Base-by-base conservation (phyloP, 202 grass and related monocot genomes). In the Digitaria exilis region DNA sequence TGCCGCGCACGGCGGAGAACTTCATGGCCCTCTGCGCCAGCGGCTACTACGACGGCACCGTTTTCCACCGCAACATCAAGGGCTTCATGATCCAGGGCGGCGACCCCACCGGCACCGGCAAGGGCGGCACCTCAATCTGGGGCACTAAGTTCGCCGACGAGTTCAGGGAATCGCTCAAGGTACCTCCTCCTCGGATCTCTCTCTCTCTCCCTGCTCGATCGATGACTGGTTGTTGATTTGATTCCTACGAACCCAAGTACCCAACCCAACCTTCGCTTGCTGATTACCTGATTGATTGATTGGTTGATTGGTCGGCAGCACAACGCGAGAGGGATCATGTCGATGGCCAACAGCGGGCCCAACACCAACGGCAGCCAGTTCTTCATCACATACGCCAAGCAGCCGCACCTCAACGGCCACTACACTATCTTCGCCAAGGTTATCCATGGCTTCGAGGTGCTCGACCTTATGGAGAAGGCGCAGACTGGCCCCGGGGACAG, bases 61-160 rank as follows among this genome's bases (percentile, higher is more conserved):
- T 98, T 35, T 98, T 96, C 84, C 96, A 98, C 77, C 86, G 93
- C 79, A 98, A 96, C 82, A 98, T 98, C 69, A 98, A 98, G 84
- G 96, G 96, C 46, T 96, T 98, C 93, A 98, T 98, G 93, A 93
- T 98, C 78, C 96, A 96, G 84, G 91, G 96, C 69, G 93, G 96
- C 80, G 93, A 98, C 82, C 96, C 93, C 49, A 98, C 87, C 16
- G 93, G 91, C 32, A 92, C 96, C 0, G 92, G 96, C 52, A 98
- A 98, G 85, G 96, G 92, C 65, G 93, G 96, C 49, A 80, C 87
- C 16, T 92, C 93, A 68, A 98, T 96, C 78, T 92, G 89, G 96
- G 93, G 89, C 50, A 73, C 92, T 71, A 98, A 98, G 84, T 96
- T 98, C 85, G 81, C 84, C 72, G 96, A 98, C 79, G 91, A 98